These are phyloP conservation scores for Neurospora sp. DNA, from an alignment of 2,329 filamentous ascomycete species.

Conservation along the genomic window DNA sequence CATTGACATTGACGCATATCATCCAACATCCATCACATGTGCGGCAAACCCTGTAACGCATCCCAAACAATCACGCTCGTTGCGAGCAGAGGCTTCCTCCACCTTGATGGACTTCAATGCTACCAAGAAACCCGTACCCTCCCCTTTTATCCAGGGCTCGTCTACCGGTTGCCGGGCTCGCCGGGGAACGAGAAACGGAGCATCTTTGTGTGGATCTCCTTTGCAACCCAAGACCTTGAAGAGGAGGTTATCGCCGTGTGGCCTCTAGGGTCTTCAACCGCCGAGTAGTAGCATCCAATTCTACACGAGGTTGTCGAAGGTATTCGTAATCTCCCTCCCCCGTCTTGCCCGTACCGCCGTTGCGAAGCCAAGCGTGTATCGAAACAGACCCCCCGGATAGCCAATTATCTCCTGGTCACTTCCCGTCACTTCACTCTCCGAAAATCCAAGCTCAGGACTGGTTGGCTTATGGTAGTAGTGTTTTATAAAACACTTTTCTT, in stretches of 20 bases:
- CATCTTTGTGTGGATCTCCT: neutral
- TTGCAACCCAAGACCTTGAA: neutral
- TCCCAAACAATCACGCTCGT: neutral
- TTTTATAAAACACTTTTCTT: neutral
- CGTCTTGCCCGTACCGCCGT: neutral
- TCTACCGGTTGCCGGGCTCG: neutral
- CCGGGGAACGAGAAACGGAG: neutral
- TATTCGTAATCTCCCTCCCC: neutral
- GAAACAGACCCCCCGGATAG: slow-evolving; percentile 2
- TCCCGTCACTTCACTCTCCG: neutral
- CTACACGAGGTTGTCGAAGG: neutral
- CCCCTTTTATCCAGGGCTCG: neutral
- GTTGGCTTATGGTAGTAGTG: neutral
- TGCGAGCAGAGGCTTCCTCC: neutral
- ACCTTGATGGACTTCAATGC: neutral
- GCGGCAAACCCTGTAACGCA: neutral
- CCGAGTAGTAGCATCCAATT: neutral
- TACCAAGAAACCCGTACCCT: neutral
- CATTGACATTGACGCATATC: neutral
- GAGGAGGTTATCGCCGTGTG: neutral
- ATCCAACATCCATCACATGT: neutral
- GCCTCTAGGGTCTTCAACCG: neutral
- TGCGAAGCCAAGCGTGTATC: neutral
- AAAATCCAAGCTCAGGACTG: neutral
- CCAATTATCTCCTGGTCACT: neutral